These are phyloP conservation scores for Tricholoma saponaceum DNA, from an alignment of 768 basidiomycete species.

Conservation along the genomic window DNA sequence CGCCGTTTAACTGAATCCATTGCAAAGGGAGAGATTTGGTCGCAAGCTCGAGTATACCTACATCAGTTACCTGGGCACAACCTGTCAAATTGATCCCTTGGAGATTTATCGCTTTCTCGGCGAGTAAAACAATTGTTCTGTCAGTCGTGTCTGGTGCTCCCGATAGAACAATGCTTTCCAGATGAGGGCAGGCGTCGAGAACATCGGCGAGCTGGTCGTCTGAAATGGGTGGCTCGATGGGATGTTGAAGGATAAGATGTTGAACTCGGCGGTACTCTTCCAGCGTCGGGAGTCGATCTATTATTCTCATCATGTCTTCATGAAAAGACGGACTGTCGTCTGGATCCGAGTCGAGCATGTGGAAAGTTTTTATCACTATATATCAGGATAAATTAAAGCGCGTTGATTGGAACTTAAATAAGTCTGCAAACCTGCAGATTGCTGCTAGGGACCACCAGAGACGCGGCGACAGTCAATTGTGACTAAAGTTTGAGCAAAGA, in stretches of 20 bases:
- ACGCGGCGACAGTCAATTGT: background rate
- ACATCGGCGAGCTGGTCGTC: conserved; percentile 60
- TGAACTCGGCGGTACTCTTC: conserved; percentile 58
- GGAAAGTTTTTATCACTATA: conserved; percentile 3
- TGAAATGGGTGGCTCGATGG: conserved; percentile 34
- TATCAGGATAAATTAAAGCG: conserved; percentile 1
- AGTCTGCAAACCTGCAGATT: background rate
- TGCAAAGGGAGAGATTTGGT: conserved; percentile 63
- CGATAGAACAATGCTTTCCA: conserved; percentile 66
- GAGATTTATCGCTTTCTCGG: conserved; percentile 58
- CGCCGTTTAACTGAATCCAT: conserved; percentile 70
- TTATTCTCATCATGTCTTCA: conserved; percentile 57
- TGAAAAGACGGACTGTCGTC: conserved; percentile 34
- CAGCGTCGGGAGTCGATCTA: conserved; percentile 55
- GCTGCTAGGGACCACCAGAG: background rate
- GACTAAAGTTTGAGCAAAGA: background rate
- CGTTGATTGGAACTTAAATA: conserved; percentile 24
- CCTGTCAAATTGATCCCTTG: conserved; percentile 74
- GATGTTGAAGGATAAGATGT: conserved; percentile 52
- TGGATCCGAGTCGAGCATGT: conserved; percentile 24
- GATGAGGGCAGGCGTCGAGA: conserved; percentile 55
- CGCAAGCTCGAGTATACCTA: conserved; percentile 70
- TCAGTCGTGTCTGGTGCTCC: conserved; percentile 69
- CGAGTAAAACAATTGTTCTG: conserved; percentile 60
- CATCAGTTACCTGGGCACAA: conserved; percentile 74